Evolutionary conservation across 805 yeast genomes (phyloP).

Genomic region (Yarrowia alimentaria): DNA sequence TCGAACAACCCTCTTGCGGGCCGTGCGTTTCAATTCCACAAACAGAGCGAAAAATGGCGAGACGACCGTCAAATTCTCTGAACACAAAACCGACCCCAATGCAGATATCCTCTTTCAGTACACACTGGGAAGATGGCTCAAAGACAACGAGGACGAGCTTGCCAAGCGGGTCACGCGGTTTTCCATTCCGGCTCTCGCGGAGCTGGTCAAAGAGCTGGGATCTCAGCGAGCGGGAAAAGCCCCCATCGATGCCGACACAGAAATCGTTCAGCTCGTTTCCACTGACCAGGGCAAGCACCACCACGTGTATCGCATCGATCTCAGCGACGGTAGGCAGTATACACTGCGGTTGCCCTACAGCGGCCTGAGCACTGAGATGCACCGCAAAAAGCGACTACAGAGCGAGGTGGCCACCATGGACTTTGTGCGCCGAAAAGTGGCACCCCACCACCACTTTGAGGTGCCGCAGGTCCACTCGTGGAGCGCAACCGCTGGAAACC

Average conservation of each 20-base stretch:
- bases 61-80: too few species aligned
- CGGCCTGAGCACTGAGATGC: slow-evolving; percentile 64
- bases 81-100: slow-evolving; percentile 26
- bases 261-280: slow-evolving; percentile 65
- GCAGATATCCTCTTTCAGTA: slow-evolving; percentile 63
- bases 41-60: too few species aligned
- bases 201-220: slow-evolving; percentile 34
- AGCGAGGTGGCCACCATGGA: slow-evolving; percentile 95
- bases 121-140: slow-evolving; percentile 94
- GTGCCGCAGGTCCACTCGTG: slow-evolving; percentile 72
- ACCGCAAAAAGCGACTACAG: slow-evolving; percentile 57
- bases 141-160: slow-evolving; percentile 71
- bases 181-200: slow-evolving; percentile 71
- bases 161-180: slow-evolving; percentile 75
- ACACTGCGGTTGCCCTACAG: slow-evolving; percentile 86
- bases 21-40: too few species aligned
- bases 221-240: slow-evolving; percentile 38
- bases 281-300: slow-evolving; percentile 94
- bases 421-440: slow-evolving; percentile 63
- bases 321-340: slow-evolving; percentile 57
- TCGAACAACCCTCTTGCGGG: too few species aligned
- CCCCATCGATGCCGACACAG: slow-evolving; percentile 46
- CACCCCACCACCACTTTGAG: slow-evolving; percentile 43
- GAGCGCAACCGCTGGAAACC: slow-evolving; percentile 65
- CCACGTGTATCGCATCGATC: slow-evolving; percentile 71